Percentiles rank a stretch among this genome's conserved stretches.
Conservation (phyloP, 2,329 filamentous ascomycete species). For the Nigrospora oryzae region DNA sequence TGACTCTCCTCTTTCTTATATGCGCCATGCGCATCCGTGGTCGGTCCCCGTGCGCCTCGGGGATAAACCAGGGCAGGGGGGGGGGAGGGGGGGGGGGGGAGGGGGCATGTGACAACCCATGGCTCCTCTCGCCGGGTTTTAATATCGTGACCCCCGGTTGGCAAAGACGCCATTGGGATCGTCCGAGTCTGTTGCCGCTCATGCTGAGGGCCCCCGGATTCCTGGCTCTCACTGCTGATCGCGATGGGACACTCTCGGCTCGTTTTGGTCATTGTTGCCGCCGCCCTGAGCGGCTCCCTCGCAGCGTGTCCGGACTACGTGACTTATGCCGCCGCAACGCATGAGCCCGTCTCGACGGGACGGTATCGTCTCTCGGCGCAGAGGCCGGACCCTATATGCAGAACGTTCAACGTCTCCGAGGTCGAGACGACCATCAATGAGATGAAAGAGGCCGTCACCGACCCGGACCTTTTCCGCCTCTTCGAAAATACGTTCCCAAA, state of each 20-base stretch:
- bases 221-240: not conserved
- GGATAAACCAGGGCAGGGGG: too few species aligned
- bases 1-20: too few species aligned
- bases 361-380: slow-evolving; percentile 4
- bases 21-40: too few species aligned
- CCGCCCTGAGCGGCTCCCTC: not conserved
- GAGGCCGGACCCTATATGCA: slow-evolving; percentile 35
- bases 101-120: too few species aligned
- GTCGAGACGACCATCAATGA: slow-evolving; percentile 60
- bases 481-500: slow-evolving; percentile 70
- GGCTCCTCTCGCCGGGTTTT: too few species aligned
- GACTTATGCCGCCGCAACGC: slow-evolving; percentile 2
- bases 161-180: too few species aligned
- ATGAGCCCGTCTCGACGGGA: slow-evolving; percentile 3
- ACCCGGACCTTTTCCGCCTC: slow-evolving; percentile 57
- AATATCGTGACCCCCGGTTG: too few species aligned
- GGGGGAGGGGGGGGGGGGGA: too few species aligned
- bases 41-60: too few species aligned
- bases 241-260: not conserved
- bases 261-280: not conserved
- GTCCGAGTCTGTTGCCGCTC: too few species aligned
- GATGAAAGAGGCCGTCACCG: slow-evolving; percentile 29
- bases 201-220: too few species aligned
- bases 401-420: slow-evolving; percentile 61
- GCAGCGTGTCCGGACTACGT: slow-evolving; percentile 5